Evolutionary conservation across 1,284 basidiomycete genomes (phyloP).

Genomic region (Moesziomyces aphidis): DNA sequence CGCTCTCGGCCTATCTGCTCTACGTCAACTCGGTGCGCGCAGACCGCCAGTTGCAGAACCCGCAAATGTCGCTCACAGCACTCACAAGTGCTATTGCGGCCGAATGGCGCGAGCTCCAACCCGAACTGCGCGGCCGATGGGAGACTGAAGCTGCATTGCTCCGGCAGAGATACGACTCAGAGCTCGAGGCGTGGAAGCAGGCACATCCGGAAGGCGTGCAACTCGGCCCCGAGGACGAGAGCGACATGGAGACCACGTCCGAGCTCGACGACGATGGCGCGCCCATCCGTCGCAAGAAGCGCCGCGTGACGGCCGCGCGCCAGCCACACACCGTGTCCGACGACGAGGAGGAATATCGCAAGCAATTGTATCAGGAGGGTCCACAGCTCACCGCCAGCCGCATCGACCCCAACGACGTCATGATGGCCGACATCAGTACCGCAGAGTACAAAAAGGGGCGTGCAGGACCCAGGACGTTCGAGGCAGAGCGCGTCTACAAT

Average conservation of each 20-base stretch:
- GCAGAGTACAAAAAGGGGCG: slow-evolving; percentile 53
- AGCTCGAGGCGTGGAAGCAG: slow-evolving; percentile 34
- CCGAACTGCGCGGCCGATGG: slow-evolving; percentile 29
- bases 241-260: slow-evolving; percentile 44
- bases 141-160: slow-evolving; percentile 32
- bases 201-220: slow-evolving; percentile 36
- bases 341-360: slow-evolving; percentile 54
- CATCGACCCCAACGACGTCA: slow-evolving; percentile 32
- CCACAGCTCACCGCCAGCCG: slow-evolving; percentile 28
- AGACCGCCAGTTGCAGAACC: slow-evolving; percentile 25
- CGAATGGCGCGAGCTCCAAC: slow-evolving; percentile 39
- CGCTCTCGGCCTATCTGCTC: slow-evolving; percentile 41
- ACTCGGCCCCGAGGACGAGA: slow-evolving; percentile 41
- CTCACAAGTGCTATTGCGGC: slow-evolving; percentile 41
- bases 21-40: slow-evolving; percentile 48
- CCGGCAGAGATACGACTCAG: slow-evolving; percentile 37
- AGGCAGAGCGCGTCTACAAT: slow-evolving; percentile 55
- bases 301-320: slow-evolving; percentile 10
- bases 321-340: slow-evolving; percentile 53
- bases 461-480: slow-evolving; percentile 61
- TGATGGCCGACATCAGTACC: slow-evolving; percentile 51
- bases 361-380: slow-evolving; percentile 35
- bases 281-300: slow-evolving; percentile 35
- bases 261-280: slow-evolving; percentile 39
- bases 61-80: slow-evolving; percentile 28